Percentiles rank a stretch among this genome's conserved stretches.
Evolutionary conservation across 208 protist species (phyloP).

Genomic region (Leishmania mexicana): DNA sequence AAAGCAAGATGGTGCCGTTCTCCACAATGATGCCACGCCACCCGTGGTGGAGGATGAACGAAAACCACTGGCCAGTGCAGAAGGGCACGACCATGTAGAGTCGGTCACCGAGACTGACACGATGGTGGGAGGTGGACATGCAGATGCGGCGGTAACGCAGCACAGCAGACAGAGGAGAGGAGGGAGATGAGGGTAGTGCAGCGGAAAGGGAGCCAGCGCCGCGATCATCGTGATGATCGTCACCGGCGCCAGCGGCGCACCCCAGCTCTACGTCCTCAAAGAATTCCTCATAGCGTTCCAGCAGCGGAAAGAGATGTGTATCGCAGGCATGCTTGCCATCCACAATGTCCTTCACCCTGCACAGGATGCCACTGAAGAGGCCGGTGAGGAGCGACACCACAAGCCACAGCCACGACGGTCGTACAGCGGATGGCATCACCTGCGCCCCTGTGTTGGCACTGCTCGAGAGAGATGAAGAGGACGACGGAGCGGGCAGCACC

Average conservation of each 20-base stretch:
- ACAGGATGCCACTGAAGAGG: slow-evolving; percentile 74
- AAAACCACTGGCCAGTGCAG: slow-evolving; percentile 87
- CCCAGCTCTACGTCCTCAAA: background rate
- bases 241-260: background rate
- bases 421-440: background rate
- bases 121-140: slow-evolving; percentile 28
- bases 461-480: background rate
- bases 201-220: background rate
- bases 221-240: background rate
- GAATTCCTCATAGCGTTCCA: slow-evolving; percentile 26
- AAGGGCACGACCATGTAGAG: slow-evolving; percentile 88
- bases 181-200: background rate
- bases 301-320: slow-evolving; percentile 34
- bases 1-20: slow-evolving; percentile 76
- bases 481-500: slow-evolving; percentile 15
- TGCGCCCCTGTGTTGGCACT: background rate
- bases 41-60: slow-evolving; percentile 77
- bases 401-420: slow-evolving; percentile 66
- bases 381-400: slow-evolving; percentile 72
- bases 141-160: slow-evolving; percentile 15
- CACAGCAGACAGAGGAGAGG: background rate
- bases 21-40: slow-evolving; percentile 78
- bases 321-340: slow-evolving; percentile 56
- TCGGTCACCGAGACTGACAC: slow-evolving; percentile 60
- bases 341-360: slow-evolving; percentile 84